Percentiles rank a stretch among this genome's conserved stretches.
Evolutionary conservation across 495 filamentous ascomycete species (phyloP).

Genomic region (Talaromyces trachyspermus): DNA sequence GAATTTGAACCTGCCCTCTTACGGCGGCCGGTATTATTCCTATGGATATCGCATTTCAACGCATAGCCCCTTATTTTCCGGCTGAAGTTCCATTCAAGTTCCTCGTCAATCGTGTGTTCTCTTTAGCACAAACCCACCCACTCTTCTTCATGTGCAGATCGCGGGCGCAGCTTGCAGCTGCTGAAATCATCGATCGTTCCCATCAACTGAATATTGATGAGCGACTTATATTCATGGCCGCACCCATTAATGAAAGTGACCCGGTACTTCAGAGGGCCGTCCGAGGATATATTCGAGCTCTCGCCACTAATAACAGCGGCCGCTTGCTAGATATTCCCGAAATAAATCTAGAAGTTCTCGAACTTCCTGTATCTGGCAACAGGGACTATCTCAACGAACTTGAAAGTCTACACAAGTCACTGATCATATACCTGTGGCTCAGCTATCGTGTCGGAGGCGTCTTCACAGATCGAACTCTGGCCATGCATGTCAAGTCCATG

Average conservation of each 20-base stretch:
- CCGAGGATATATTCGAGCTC: slow-evolving; percentile 53
- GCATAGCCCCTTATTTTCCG: slow-evolving; percentile 73
- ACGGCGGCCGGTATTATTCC: slow-evolving; percentile 69
- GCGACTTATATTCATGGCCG: slow-evolving; percentile 64
- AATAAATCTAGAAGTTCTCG: slow-evolving; percentile 63
- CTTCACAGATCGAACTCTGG: slow-evolving; percentile 69
- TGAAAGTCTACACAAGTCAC: slow-evolving; percentile 70
- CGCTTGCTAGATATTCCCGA: slow-evolving; percentile 55
- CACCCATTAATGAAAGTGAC: slow-evolving; percentile 44
- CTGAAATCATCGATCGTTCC: slow-evolving; percentile 62
- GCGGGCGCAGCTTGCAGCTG: slow-evolving; percentile 49
- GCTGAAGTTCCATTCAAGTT: slow-evolving; percentile 67
- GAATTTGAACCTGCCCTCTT: slow-evolving; percentile 53
- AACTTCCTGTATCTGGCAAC: slow-evolving; percentile 33
- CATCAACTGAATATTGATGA: slow-evolving; percentile 58
- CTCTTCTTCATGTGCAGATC: slow-evolving; percentile 68
- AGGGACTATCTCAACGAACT: slow-evolving; percentile 53
- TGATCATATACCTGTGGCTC: slow-evolving; percentile 87
- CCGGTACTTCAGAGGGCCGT: slow-evolving; percentile 30
- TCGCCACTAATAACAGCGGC: slow-evolving; percentile 57
- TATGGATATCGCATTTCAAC: slow-evolving; percentile 53
- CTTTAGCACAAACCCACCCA: slow-evolving; percentile 50
- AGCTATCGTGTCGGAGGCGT: slow-evolving; percentile 64
- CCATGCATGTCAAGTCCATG: slow-evolving; percentile 69
- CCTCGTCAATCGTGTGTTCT: slow-evolving; percentile 62